These are phyloP conservation scores for Lithospermum erythrorhizon DNA, from an alignment of 257 asterid genomes.

Conservation along the genomic window DNA sequence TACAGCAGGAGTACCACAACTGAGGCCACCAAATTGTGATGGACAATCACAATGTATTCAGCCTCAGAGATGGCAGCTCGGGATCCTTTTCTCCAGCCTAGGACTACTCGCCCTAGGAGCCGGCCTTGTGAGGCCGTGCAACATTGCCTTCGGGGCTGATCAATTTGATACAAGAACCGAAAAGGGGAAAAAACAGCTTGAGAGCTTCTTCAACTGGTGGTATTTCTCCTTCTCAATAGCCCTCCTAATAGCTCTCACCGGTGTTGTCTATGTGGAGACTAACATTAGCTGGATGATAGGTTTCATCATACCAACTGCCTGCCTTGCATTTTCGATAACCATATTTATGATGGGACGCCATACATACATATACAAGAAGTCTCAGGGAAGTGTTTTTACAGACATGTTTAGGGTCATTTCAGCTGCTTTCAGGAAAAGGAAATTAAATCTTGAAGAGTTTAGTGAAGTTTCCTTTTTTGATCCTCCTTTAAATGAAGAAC, in stretches of 20 bases:
- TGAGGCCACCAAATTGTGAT: constrained; percentile 49
- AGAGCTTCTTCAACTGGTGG: constrained; percentile 90
- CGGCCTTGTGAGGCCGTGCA: constrained; percentile 74
- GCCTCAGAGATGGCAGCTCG: constrained; percentile 58
- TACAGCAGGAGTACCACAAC: constrained; percentile 40
- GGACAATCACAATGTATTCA: constrained; percentile 20
- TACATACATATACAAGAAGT: constrained; percentile 29
- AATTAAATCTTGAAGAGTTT: constrained; percentile 5
- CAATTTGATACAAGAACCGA: constrained; percentile 64
- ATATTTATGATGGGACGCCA: constrained; percentile 51
- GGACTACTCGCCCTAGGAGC: constrained; percentile 62
- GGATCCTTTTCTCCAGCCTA: constrained; percentile 36
- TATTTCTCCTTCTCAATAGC: constrained; percentile 70
- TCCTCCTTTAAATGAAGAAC: constrained; percentile 13
- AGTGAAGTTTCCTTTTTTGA: constrained; percentile 16
- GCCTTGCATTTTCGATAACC: constrained; percentile 41
- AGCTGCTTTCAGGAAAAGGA: constrained; percentile 39
- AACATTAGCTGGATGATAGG: constrained; percentile 68
- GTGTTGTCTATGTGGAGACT: constrained; percentile 63
- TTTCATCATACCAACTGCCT: constrained; percentile 59
- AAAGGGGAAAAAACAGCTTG: constrained; percentile 53
- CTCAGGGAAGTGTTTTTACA: constrained; percentile 43
- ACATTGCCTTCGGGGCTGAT: constrained; percentile 88
- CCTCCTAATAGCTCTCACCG: constrained; percentile 55
- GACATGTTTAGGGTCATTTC: constrained; percentile 47